phyloP scores from a whole-genome alignment of 176 grass and related monocot genomes.

The Saccharum officinarum region DNA sequence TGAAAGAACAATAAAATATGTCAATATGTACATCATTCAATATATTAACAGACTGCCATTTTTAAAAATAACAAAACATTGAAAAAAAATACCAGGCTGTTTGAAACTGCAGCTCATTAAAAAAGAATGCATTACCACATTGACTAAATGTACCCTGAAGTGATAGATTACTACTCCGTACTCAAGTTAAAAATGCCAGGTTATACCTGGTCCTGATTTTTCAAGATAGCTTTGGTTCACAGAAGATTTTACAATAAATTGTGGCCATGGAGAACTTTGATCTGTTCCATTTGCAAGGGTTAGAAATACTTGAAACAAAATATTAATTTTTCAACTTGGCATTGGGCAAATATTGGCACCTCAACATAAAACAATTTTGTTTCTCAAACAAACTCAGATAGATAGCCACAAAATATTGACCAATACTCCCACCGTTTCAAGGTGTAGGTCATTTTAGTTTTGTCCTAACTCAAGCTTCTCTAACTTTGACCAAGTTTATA shows the following conservation, averaged over 20 bases:
- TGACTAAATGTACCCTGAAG: not conserved
- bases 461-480: not conserved
- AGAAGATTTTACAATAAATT: constrained; percentile 20
- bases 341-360: not conserved
- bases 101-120: not conserved
- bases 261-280: not conserved
- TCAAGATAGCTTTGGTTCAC: not conserved
- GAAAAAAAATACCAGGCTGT: not conserved
- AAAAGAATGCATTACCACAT: not conserved
- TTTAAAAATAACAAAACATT: not conserved
- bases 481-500: not conserved
- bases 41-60: not conserved
- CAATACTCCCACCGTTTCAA: not conserved
- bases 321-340: not conserved
- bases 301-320: not conserved
- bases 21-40: not conserved
- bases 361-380: not conserved
- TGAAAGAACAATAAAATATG: constrained; percentile 5
- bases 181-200: not conserved
- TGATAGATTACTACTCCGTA: not conserved
- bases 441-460: not conserved
- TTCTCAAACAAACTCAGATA: not conserved
- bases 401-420: constrained; percentile 4
- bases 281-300: not conserved
- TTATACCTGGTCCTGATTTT: constrained; percentile 6